These are phyloP conservation scores for Closterium sp. DNA, from an alignment of 139 green algal genomes.

Conservation along the genomic window DNA sequence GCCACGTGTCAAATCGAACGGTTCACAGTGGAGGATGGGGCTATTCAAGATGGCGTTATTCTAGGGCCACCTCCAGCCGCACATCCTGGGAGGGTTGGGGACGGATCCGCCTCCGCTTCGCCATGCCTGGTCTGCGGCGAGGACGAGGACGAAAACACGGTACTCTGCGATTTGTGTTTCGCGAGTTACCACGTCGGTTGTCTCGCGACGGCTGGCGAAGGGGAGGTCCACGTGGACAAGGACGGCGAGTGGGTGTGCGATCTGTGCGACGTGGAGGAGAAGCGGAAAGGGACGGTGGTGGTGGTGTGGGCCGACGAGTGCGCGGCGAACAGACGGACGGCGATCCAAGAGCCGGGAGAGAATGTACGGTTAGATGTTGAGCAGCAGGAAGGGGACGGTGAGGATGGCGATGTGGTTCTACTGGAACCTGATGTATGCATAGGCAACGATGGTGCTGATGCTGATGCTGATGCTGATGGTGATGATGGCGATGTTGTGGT, in stretches of 20 bases:
- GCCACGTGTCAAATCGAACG: neutral
- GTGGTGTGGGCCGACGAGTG: neutral
- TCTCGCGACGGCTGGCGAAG: neutral
- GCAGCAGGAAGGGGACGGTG: neutral
- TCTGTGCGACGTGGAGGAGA: neutral
- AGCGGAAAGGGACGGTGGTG: neutral
- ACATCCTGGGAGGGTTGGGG: neutral
- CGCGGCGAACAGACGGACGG: neutral
- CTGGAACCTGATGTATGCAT: neutral
- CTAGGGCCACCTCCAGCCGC: neutral
- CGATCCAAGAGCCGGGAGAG: neutral
- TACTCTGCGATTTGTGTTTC: neutral
- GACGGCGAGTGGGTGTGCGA: neutral
- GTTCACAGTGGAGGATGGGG: neutral
- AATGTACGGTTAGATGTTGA: neutral
- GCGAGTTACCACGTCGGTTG: neutral
- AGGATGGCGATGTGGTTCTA: neutral
- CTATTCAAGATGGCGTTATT: neutral
- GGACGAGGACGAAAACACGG: neutral
- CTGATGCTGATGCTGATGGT: neutral
- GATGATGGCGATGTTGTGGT: neutral
- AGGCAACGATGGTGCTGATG: no score
- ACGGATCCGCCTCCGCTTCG: neutral
- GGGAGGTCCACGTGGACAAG: neutral
- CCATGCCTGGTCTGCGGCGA: neutral